A percentile compares a stretch with the other conserved stretches of the same genome.
phyloP scores from a whole-genome alignment of 805 yeast genomes.

The Wickerhamomyces queroliae region DNA sequence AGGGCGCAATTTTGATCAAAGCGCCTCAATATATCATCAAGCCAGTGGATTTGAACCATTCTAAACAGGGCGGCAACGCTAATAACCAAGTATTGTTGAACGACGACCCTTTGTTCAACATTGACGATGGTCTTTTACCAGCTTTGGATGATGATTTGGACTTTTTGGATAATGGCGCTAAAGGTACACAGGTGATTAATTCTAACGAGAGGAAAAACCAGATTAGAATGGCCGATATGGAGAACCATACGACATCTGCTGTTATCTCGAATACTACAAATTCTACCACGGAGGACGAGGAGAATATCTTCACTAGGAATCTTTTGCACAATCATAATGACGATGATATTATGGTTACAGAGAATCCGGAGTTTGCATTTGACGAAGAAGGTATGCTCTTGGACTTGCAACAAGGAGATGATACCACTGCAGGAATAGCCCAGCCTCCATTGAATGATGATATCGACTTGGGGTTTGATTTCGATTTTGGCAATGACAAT shows the following conservation, averaged over 20 bases:
- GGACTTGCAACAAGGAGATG: constrained; percentile 10
- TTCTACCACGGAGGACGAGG: constrained; percentile 1
- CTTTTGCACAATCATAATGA: neutral
- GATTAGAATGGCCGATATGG: constrained; percentile 14
- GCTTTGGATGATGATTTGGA: constrained; percentile 13
- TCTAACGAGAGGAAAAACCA: constrained; percentile 2
- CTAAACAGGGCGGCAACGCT: neutral
- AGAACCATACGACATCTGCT: constrained; percentile 10
- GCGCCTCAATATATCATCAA: neutral
- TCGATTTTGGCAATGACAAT: constrained; percentile 3
- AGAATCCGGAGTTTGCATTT: constrained; percentile 20
- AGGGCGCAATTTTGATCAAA: neutral
- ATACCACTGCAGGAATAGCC: neutral
- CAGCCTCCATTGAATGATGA: constrained; percentile 1
- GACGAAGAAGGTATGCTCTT: constrained; percentile 21
- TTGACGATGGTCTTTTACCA: constrained; percentile 26
- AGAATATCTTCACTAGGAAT: constrained; percentile 1
- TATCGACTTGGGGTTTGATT: constrained; percentile 7
- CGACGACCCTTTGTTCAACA: constrained; percentile 36
- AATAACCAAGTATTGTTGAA: constrained; percentile 14
- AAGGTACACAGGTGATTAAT: neutral
- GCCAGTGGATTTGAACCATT: neutral
- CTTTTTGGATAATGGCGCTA: constrained; percentile 6
- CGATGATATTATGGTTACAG: constrained; percentile 9
- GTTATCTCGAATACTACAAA: constrained; percentile 3